Conservation (phyloP, 2,329 filamentous ascomycete genomes). For the Lachnum nothofagi region DNA sequence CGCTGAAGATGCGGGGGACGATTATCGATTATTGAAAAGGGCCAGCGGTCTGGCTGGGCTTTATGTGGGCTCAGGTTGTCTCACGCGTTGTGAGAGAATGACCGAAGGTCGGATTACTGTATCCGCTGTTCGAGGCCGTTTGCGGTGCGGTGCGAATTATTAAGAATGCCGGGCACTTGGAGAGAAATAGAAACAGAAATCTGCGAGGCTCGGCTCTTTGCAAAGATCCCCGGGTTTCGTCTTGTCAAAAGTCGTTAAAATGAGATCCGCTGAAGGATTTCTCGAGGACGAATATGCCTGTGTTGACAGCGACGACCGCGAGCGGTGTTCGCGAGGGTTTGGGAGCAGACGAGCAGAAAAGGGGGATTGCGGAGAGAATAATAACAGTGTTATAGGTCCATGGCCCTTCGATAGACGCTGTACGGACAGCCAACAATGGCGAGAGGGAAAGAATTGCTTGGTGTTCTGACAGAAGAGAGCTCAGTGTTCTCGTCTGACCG, state of each 20-base stretch:
- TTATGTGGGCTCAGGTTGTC: too few relatives aligned
- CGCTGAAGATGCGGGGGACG: neutral
- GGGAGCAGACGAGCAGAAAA: neutral
- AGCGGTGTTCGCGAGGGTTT: neutral
- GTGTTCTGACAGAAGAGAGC: too few relatives aligned
- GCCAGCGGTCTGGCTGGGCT: too few relatives aligned
- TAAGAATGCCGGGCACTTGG: too few relatives aligned
- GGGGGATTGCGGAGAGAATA: constrained; percentile 2
- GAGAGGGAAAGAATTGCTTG: neutral
- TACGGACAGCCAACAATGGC: neutral
- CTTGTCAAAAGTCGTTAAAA: neutral
- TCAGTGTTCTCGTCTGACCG: too few relatives aligned
- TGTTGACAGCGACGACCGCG: neutral
- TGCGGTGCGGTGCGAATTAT: neutral
- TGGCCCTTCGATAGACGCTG: neutral
- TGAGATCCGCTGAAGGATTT: neutral
- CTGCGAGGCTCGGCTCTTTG: neutral
- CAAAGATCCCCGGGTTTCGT: neutral
- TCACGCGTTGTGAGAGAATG: too few relatives aligned
- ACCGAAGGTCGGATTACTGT: too few relatives aligned
- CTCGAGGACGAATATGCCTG: neutral
- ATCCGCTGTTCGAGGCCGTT: neutral
- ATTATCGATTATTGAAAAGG: neutral
- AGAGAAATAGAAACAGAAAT: neutral
- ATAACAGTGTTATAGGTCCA: constrained; percentile 8